Base-by-base conservation (phyloP, 2,329 filamentous ascomycete species). In the Paraconiothyrium sp. region DNA sequence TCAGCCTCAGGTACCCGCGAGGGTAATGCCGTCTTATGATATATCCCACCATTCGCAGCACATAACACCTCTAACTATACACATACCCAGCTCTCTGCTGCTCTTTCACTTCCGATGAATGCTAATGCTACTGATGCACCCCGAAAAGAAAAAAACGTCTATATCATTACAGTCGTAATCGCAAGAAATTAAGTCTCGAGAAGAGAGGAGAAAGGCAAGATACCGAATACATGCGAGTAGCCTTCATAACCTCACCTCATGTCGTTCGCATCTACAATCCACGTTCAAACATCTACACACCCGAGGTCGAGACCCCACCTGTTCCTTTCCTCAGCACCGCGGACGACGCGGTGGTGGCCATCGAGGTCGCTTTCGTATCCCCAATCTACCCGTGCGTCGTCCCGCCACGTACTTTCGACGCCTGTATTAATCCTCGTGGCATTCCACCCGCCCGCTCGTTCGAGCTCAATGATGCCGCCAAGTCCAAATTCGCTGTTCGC, bases 401-500 rank as follows among this genome's bases (percentile, higher is more conserved):
- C 62, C 27, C 8, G 51, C 10, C 50, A 59, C 32, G n/a, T 56
- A 8, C 61, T 46, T 27, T 44, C 56, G 47, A 34, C 55, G 58
- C 59, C 13, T 51, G 50, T 27, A 58, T 58, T 32, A 55, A 49
- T 11, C 58, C 37, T 2, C 20, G 16, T 41, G 5, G 35, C 37
- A 13, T 54, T 16, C 50, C 50, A 54, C 22, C 50, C 50, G 37
- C 70, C 71, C 7, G 70, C 66, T 35, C 86, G 83, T 67, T 89
- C 86, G 49, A 90, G 82, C 70, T 89, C 84, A 68, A 91, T 76
- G 35, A 93, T 76, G 1, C 91, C 91, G 39, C 91, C 91, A 41
- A 91, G 86, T 57, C 83, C 80, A 41, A 76, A 77, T 69, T 94
- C 91, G 52, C 85, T 86, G 69, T 90, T 92, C 10, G 91, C 84